Evolutionary conservation across 805 yeast genomes (phyloP), one percentile per base, ranked within the genome.

Genomic region (Lachancea lanzarotensis): DNA sequence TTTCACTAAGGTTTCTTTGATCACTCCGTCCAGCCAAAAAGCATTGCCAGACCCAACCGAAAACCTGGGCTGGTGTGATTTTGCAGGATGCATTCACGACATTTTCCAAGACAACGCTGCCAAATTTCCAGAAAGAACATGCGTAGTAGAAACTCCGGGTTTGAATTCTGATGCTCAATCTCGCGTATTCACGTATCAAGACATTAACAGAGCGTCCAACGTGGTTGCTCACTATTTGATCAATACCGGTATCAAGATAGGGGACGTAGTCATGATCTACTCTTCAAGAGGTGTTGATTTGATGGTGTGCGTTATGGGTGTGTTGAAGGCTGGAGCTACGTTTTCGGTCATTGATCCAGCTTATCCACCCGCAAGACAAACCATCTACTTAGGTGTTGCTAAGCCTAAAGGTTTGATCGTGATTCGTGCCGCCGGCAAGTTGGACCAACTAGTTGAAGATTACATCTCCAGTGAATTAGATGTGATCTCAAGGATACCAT

Each of bases 311-410:
- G 97, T 93, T 15, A 82, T 93, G 85, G 99, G 98, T 66, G 96
- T 89, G 17, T 76, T 93, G 63, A 93, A 93, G 69, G 98, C 98
- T 1, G 99, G 99, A 55, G 98, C 96, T 15, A 91, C 98, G 0
- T 93, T 93, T 65, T 90, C 97, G 9, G 99, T 93, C 18, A 95
- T 93, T 52, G 99, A 93, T 63, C 98, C 98, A 7, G 98, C 98
- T 4, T 93, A 93, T 65, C 99, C 99, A 35, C 96, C 98, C 15
- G 95, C 95, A 9, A 80, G 99, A 67, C 99, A 93, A 67, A 93
- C 87, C 52, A 79, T 93, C 49, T 93, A 93, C 65, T 73, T 93
- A 46, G 80, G 85, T 39, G 99, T 93, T 13, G 98, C 98, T 31
- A 80, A 84, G 65, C 99, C 99, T 29, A 78, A 71, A 55, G 98